Conservation (phyloP, 768 basidiomycete species). For the Leccinum incarnatum region DNA sequence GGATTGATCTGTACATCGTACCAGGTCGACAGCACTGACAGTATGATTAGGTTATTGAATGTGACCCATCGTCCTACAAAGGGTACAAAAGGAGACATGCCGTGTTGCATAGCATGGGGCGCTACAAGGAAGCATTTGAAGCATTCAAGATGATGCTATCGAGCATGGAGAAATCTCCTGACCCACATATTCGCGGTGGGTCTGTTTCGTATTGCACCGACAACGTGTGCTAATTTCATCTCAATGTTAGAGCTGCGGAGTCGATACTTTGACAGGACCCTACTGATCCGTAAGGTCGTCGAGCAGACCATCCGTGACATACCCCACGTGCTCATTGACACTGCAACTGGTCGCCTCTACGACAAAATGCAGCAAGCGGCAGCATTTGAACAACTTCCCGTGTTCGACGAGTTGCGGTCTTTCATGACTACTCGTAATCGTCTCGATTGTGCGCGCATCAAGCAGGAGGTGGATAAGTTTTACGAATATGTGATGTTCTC, state of each 20-base stretch:
- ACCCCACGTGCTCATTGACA: not conserved
- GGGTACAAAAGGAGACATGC: not conserved
- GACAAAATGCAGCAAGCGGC: not conserved
- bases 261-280: not conserved
- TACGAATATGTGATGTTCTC: not conserved
- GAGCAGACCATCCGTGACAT: not conserved
- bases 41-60: not conserved
- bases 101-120: not conserved
- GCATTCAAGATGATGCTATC: not conserved
- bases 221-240: not conserved
- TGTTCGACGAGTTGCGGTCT: not conserved
- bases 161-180: not conserved
- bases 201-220: not conserved
- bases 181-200: not conserved
- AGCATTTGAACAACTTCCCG: not conserved
- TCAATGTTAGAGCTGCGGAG: not conserved
- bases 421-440: not conserved
- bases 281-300: not conserved
- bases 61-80: not conserved
- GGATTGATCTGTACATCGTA: not conserved
- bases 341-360: not conserved
- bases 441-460: not conserved
- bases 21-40: not conserved
- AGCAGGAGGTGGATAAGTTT: not conserved
- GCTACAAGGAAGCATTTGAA: not conserved